These are phyloP conservation scores for Penicillium flavigenum DNA, from an alignment of 495 filamentous ascomycete genomes.

Conservation along the genomic window DNA sequence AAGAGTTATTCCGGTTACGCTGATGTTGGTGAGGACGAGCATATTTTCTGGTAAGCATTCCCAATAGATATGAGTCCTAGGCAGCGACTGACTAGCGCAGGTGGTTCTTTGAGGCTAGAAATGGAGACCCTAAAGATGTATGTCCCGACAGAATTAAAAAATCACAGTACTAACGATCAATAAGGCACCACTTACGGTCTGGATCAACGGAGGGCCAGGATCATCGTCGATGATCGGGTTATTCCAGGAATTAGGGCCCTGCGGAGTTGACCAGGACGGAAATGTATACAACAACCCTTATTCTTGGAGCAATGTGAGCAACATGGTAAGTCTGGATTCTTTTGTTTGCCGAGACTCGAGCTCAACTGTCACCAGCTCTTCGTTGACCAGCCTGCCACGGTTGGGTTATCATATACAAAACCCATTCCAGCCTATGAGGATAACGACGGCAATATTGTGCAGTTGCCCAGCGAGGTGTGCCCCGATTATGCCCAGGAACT, in stretches of 20 bases:
- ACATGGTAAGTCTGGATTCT: conserved; percentile 42
- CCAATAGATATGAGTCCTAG: neutral
- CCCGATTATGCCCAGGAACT: conserved; percentile 50
- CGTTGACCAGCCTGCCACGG: conserved; percentile 59
- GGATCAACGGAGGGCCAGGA: conserved; percentile 62
- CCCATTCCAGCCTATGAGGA: conserved; percentile 51
- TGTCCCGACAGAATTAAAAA: neutral
- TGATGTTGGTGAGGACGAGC: conserved; percentile 59
- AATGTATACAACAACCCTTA: conserved; percentile 57
- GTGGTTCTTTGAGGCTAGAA: conserved; percentile 64
- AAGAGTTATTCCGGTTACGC: conserved; percentile 68
- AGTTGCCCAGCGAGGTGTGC: conserved; percentile 49
- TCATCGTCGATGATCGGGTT: conserved; percentile 61
- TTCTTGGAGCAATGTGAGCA: conserved; percentile 58
- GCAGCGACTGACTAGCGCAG: conserved; percentile 6
- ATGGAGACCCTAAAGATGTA: conserved; percentile 45
- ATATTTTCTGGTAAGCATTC: conserved; percentile 55
- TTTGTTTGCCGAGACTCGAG: neutral
- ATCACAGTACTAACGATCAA: neutral
- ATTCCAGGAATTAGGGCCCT: conserved; percentile 64
- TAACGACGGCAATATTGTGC: conserved; percentile 25
- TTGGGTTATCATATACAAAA: conserved; percentile 59
- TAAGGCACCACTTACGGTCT: conserved; percentile 58
- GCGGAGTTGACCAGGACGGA: conserved; percentile 51
- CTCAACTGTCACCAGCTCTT: conserved; percentile 30